Evolutionary conservation across 225 moss, liverwort and hornwort species (phyloP).

Genomic region (Marchantia polymorpha): DNA sequence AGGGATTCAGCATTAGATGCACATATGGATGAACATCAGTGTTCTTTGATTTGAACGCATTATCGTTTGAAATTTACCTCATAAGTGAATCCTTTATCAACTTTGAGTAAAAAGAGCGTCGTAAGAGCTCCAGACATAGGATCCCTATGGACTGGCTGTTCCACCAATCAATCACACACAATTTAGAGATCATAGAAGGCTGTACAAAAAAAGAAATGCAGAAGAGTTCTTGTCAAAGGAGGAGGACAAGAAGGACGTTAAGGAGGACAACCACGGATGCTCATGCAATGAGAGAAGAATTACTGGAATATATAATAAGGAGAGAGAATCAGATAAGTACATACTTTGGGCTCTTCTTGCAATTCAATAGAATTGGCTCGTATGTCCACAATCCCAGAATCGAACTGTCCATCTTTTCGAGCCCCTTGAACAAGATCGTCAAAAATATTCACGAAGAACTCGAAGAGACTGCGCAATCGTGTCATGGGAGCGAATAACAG

Average conservation of each 20-base stretch:
- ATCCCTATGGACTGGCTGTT: conserved; percentile 87
- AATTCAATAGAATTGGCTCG: conserved; percentile 83
- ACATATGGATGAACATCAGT: not conserved
- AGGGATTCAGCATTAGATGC: not conserved
- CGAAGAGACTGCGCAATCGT: conserved; percentile 58
- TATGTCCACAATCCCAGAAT: conserved; percentile 97
- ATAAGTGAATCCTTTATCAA: conserved; percentile 84
- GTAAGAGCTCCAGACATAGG: conserved; percentile 95
- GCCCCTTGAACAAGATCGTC: conserved; percentile 91
- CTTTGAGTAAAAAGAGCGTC: conserved; percentile 74
- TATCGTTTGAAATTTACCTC: conserved; percentile 46
- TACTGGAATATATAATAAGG: not conserved
- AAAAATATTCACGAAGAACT: conserved; percentile 88
- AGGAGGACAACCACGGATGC: not conserved
- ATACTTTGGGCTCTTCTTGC: conserved; percentile 71
- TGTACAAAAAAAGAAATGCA: not conserved
- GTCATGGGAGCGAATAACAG: not conserved
- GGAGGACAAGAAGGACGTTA: not conserved
- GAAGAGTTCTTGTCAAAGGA: not conserved
- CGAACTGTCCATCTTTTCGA: conserved; percentile 94
- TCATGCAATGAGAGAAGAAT: not conserved
- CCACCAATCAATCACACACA: not conserved
- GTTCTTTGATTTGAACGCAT: not conserved
- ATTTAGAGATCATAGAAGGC: not conserved
- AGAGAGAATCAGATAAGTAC: not conserved